Evolutionary conservation across 352 stramenopile species (phyloP), one percentile per base, ranked within the genome.

Genomic region (Phytopythium sindhum): DNA sequence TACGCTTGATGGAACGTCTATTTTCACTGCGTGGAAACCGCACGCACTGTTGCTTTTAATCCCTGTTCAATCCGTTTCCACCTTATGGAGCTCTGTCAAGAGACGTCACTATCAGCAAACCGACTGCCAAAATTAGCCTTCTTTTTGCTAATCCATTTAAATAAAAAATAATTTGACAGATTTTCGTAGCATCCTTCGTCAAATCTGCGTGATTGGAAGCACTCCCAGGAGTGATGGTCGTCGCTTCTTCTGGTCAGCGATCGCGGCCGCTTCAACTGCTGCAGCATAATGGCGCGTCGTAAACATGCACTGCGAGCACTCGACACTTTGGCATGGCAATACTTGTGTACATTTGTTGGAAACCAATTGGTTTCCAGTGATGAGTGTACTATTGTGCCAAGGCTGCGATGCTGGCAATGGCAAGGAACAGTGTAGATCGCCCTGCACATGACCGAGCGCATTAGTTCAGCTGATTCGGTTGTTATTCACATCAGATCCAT

Each of bases 161-260:
- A 55, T 19, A 6, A 31, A 14, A 39, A 26, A 11, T 26, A 21
- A 59, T 57, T 57, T 57, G 51, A 57, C 29, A 37, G 28, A 8
- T 10, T 41, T 44, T n/a, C 5, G 19, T 10, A n/a, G 23, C 11
- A 24, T 26, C 17, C 29, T 29, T 31, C 54, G 33, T 48, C 37
- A 14, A 60, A 60, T 48, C 54, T 23, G 11, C 4, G 33, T 48
- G 54, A 60, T 60, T 60, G 54, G 54, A 60, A 60, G 54, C 10
- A 15, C 19, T 2, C 11, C 4, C 15, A 48, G 54, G 54, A 60
- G 54, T 60, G 54, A 60, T 48, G 54, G 54, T 59, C 53, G n/a
- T 21, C n/a, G 12, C 24, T 11, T 15, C 4, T 17, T 52, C n/a
- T 17, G n/a, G 44, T 19, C 44, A 29, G n/a, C 39, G 17, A 45